phyloP scores from a whole-genome alignment of 2,329 filamentous ascomycete species.

The Geosmithia putterillii region DNA sequence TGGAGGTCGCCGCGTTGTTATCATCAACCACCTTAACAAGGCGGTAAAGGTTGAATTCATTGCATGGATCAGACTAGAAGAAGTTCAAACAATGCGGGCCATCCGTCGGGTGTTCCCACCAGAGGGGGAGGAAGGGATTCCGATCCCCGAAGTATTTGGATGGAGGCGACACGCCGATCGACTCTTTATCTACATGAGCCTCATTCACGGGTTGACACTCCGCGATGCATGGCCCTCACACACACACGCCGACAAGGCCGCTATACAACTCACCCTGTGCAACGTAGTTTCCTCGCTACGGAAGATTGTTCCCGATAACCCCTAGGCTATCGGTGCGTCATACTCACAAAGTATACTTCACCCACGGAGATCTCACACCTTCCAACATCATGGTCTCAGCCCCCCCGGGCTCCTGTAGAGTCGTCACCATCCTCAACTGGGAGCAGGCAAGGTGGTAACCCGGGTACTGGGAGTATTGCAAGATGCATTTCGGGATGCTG shows the following conservation, averaged over 20 bases:
- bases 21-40: background rate
- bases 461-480: slow-evolving; percentile 1
- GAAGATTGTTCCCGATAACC: no score
- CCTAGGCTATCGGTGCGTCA: no score
- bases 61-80: background rate
- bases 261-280: no score
- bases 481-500: background rate
- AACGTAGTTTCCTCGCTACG: no score
- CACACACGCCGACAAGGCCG: no score
- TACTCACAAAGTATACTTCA: background rate
- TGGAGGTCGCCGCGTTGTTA: background rate
- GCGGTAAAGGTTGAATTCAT: background rate
- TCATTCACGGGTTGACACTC: no score
- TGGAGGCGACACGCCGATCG: background rate
- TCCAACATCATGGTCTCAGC: slow-evolving; percentile 3
- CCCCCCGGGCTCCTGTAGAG: background rate
- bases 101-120: background rate
- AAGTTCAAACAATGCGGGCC: background rate
- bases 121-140: background rate
- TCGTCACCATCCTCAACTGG: slow-evolving; percentile 3
- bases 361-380: slow-evolving; percentile 3
- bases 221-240: no score
- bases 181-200: no score
- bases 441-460: slow-evolving; percentile 4
- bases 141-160: background rate